Base-by-base conservation (phyloP, 768 basidiomycete genomes). In the Russula sp. region DNA sequence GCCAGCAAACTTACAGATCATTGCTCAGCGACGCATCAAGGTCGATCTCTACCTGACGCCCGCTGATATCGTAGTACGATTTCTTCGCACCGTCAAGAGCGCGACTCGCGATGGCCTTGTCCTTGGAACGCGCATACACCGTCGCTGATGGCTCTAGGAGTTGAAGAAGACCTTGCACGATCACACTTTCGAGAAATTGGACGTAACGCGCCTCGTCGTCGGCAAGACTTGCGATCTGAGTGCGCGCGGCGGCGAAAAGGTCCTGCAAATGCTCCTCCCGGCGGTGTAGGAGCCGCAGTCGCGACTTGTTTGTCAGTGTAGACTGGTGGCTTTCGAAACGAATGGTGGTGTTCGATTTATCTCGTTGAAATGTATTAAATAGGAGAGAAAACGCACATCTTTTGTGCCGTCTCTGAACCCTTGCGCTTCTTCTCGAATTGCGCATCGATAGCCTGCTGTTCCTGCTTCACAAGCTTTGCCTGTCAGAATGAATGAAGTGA, bases 391-490 rank as follows among this genome's bases (percentile, higher is more conserved):
- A 67, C 87, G 64, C 72, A 96, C 96, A 99, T 98, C 82, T 97
- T 98, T 82, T 94, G 93, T 42, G 94, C 85, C 20, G 93, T 88
- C 73, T 98, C 93, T 14, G 86, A 89, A 62, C 90, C 90, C 77
- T 99, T 99, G 72, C 84, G 84, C 79, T 93, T 98, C 86, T 97
- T 96, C 77, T 98, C 96, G 73, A 87, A 94, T 68, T 89, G 87
- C 8, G 90, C 87, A 73, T 99, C 97, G 72, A 99, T 97, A 16
- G 94, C 87, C 67, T 91, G 87, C 65, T 94, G 88, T 76, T 99
- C 96, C 75, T 95, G 92, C 74, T 94, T 93, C 28, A 99, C 96
- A 63, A 98, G 88, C 77, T 93, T 97, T 56, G 95, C 96, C 95
- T 98, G 72, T 18, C 34, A 22, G 36, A 34, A 53, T 22, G 36